These are phyloP conservation scores for Suillus placidus DNA, from an alignment of 768 basidiomycete genomes.

Conservation along the genomic window DNA sequence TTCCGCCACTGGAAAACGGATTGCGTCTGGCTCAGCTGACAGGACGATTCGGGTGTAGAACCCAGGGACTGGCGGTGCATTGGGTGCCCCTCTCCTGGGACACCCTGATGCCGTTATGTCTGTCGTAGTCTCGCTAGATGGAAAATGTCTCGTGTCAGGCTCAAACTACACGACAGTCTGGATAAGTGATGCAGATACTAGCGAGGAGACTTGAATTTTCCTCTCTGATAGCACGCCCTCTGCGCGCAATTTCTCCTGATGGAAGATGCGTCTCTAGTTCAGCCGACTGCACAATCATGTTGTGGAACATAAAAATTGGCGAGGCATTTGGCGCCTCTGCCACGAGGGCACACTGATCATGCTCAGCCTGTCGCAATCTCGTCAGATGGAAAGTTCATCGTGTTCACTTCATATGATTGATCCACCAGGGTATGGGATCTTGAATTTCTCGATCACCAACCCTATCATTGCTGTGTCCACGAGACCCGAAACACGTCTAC, in stretches of 20 bases:
- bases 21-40: neutral
- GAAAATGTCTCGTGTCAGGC: slow-evolving; percentile 11
- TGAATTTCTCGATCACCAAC: neutral
- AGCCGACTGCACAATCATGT: neutral
- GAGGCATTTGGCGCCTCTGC: no score
- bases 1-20: neutral
- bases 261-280: neutral
- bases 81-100: slow-evolving; percentile 15
- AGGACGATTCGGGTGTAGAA: slow-evolving; percentile 24
- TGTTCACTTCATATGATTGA: neutral
- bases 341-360: neutral
- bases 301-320: no score
- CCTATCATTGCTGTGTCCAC: no score
- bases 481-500: no score
- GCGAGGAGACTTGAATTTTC: no score
- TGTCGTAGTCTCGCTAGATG: slow-evolving; percentile 5
- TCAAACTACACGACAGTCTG: slow-evolving; percentile 35
- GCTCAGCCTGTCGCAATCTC: slow-evolving; percentile 41
- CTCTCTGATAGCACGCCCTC: neutral
- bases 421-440: neutral
- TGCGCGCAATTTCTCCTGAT: neutral
- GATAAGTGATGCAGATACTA: slow-evolving; percentile 21
- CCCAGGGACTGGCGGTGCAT: slow-evolving; percentile 11
- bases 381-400: neutral
- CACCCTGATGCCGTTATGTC: neutral